A percentile compares a stretch with the other conserved stretches of the same genome.
phyloP scores from a whole-genome alignment of 768 basidiomycete species.

The Terana coerulea region DNA sequence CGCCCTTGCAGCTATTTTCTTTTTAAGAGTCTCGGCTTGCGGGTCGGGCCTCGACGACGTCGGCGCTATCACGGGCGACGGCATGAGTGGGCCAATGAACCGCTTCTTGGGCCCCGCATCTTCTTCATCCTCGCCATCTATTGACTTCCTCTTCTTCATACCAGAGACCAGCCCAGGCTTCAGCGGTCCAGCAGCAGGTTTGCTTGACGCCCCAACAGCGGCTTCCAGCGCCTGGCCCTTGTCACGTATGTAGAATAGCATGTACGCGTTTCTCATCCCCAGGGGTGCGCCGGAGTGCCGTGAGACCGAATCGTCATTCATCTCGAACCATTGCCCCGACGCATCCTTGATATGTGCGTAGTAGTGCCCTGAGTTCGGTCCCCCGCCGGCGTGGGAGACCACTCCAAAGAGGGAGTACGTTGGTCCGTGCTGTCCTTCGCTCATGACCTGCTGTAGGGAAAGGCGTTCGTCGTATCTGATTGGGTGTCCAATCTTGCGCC shows the following conservation, averaged over 20 bases:
- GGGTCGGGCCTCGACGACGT: constrained; percentile 40
- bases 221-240: constrained; percentile 73
- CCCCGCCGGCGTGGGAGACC: constrained; percentile 88
- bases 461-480: constrained; percentile 79
- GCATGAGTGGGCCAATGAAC: constrained; percentile 67
- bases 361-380: constrained; percentile 96
- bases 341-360: constrained; percentile 76
- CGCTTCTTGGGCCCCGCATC: constrained; percentile 45
- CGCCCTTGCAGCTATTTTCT: constrained; percentile 46
- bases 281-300: constrained; percentile 42
- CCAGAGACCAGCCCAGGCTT: constrained; percentile 43
- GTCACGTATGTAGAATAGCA: constrained; percentile 86
- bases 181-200: constrained; percentile 16
- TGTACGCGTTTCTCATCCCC: constrained; percentile 78
- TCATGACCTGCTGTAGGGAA: constrained; percentile 76
- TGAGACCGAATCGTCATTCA: constrained; percentile 86
- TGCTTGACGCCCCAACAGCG: constrained; percentile 39
- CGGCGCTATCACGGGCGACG: constrained; percentile 32
- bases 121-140: constrained; percentile 46
- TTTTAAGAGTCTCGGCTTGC: constrained; percentile 48
- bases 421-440: constrained; percentile 71
- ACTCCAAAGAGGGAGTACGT: constrained; percentile 87
- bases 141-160: constrained; percentile 46
- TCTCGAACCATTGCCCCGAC: constrained; percentile 78
- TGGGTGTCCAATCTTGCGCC: constrained; percentile 76